Evolutionary conservation across 345 rosid genomes (phyloP).

Genomic region (Gossypium herbaceum): DNA sequence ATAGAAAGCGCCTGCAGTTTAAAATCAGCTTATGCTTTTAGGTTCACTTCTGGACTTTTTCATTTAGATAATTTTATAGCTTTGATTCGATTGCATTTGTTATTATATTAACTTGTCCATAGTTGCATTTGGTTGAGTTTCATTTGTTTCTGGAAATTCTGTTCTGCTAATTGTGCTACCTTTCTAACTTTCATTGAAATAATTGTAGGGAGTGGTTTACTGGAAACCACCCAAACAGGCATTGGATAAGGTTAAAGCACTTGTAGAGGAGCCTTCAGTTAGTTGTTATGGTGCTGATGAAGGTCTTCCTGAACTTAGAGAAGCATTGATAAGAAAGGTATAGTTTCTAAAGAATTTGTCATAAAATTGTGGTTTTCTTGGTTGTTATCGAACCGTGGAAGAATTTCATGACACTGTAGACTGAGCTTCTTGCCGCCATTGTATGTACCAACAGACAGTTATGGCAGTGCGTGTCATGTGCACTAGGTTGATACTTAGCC

Average conservation of each 20-base stretch:
- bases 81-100: neutral
- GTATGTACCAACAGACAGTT: neutral
- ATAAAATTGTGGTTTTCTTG: conserved; percentile 4
- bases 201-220: conserved; percentile 74
- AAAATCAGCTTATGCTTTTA: neutral
- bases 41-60: neutral
- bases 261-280: conserved; percentile 65
- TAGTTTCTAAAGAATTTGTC: neutral
- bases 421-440: neutral
- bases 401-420: neutral
- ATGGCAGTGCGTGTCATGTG: conserved; percentile 5
- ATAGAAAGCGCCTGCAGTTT: neutral
- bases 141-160: conserved; percentile 1
- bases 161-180: neutral
- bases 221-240: conserved; percentile 92
- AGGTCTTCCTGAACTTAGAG: conserved; percentile 76
- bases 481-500: neutral
- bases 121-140: neutral
- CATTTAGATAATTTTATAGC: neutral
- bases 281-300: conserved; percentile 92
- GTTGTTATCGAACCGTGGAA: neutral
- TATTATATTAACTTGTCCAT: neutral
- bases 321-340: conserved; percentile 69
- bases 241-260: conserved; percentile 69
- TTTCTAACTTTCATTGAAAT: conserved; percentile 11